A percentile compares a stretch with the other conserved stretches of the same genome.
These are phyloP conservation scores for Musa balbisiana DNA, from an alignment of 202 grass and related monocot genomes.

Conservation along the genomic window DNA sequence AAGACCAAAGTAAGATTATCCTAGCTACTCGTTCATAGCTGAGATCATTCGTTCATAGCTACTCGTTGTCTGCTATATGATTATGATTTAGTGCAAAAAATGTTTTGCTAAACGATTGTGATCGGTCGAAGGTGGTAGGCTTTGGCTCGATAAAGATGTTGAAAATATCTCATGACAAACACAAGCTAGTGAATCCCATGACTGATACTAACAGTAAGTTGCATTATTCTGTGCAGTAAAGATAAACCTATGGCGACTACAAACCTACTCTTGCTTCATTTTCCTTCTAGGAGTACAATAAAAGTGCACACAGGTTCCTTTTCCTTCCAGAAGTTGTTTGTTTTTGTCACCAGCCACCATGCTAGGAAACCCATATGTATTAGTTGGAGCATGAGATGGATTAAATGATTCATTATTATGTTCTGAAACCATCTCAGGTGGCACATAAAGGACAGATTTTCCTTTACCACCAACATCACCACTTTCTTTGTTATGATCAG, in stretches of 20 bases:
- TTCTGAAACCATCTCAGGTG: slow-evolving; percentile 7
- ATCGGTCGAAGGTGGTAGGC: slow-evolving; percentile 69
- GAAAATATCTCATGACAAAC: slow-evolving; percentile 48
- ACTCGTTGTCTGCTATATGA: too few species aligned
- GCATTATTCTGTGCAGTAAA: slow-evolving; percentile 12
- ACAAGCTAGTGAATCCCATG: slow-evolving; percentile 43
- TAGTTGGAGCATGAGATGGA: not conserved
- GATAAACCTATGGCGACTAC: not conserved
- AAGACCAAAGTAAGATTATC: too few species aligned
- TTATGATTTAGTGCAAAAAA: slow-evolving; percentile 51
- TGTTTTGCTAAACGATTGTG: slow-evolving; percentile 75
- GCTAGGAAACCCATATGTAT: not conserved
- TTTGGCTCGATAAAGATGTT: slow-evolving; percentile 66
- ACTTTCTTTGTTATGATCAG: slow-evolving; percentile 22
- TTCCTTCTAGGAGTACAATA: not conserved
- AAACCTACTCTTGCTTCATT: not conserved
- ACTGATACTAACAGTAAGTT: slow-evolving; percentile 56
- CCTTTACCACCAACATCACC: slow-evolving; percentile 26
- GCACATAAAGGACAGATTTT: slow-evolving; percentile 33
- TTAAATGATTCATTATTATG: not conserved
- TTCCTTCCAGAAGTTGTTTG: not conserved
- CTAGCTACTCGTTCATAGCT: too few species aligned
- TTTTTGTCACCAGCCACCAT: not conserved
- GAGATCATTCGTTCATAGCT: too few species aligned
- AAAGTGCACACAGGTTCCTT: not conserved